phyloP scores from a whole-genome alignment of 2,329 filamentous ascomycete species.

The Paracoccidioides brasiliensis region DNA sequence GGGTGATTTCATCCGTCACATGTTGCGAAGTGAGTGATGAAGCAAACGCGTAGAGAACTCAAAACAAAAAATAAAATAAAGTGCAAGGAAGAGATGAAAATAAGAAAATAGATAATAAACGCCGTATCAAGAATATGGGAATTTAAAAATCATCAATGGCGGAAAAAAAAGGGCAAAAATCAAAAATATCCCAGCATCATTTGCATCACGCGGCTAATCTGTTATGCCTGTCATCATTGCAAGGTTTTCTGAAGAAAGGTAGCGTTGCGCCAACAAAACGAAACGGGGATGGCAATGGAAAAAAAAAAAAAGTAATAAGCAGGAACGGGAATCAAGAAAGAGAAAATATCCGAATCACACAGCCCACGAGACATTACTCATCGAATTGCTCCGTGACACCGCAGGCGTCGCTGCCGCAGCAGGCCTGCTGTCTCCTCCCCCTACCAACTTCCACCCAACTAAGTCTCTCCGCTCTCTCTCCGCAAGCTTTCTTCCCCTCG shows the following conservation, averaged over 20 bases:
- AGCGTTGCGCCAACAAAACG: not conserved
- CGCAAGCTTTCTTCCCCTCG: conserved; percentile 26
- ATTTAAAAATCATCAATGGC: conserved; percentile 6
- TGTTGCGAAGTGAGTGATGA: too few relatives aligned
- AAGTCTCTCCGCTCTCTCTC: conserved; percentile 23
- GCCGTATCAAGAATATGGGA: too few relatives aligned
- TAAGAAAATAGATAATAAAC: too few relatives aligned
- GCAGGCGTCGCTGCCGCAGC: conserved; percentile 18
- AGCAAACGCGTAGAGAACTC: too few relatives aligned
- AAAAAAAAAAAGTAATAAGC: not conserved
- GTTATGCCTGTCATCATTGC: not conserved
- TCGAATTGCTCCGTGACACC: conserved; percentile 32
- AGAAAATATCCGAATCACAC: not conserved
- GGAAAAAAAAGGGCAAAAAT: conserved; percentile 16
- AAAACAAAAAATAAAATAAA: too few relatives aligned
- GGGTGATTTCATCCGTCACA: too few relatives aligned
- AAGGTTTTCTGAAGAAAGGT: not conserved
- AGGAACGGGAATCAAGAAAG: not conserved
- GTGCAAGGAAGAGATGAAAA: not conserved
- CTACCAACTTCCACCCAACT: not conserved
- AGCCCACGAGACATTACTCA: conserved; percentile 10
- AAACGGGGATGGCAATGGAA: not conserved
- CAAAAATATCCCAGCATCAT: conserved; percentile 19
- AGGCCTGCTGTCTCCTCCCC: not conserved
- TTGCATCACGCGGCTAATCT: conserved; percentile 15